Evolutionary conservation across 148 eudicot species (phyloP).

Genomic region (Linanthus parryae): DNA sequence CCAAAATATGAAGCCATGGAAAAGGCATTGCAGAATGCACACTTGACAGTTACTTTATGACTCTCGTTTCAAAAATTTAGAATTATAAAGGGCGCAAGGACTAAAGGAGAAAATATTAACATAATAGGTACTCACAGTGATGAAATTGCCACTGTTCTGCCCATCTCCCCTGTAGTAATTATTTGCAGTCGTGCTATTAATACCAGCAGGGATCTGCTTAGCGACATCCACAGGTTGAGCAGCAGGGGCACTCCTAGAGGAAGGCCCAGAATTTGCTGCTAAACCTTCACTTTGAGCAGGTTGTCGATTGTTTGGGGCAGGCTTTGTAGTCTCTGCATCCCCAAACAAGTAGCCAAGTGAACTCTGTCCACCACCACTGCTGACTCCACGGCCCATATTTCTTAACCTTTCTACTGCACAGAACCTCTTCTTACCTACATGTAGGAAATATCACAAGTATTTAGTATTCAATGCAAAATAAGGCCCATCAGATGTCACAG

Average conservation of each 20-base stretch:
- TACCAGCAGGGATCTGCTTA: conserved; percentile 75
- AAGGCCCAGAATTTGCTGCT: conserved; percentile 20
- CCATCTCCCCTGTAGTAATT: conserved; percentile 80
- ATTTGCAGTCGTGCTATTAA: conserved; percentile 45
- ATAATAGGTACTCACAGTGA: too few relatives aligned
- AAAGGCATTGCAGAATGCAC: too few relatives aligned
- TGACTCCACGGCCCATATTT: conserved; percentile 76
- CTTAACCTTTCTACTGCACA: not conserved
- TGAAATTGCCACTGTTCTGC: conserved; percentile 83
- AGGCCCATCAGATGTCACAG: too few relatives aligned
- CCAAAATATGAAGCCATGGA: too few relatives aligned
- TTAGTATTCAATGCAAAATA: too few relatives aligned
- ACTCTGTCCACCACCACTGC: conserved; percentile 89
- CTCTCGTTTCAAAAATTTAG: too few relatives aligned
- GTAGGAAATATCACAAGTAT: too few relatives aligned
- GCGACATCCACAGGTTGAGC: conserved; percentile 34
- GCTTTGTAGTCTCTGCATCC: conserved; percentile 53
- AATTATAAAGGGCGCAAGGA: too few relatives aligned
- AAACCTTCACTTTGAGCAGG: conserved; percentile 18
- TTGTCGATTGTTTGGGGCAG: conserved; percentile 27
- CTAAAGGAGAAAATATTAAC: too few relatives aligned
- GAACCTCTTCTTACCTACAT: too few relatives aligned
- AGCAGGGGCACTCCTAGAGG: conserved; percentile 25
- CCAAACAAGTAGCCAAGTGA: conserved; percentile 79
- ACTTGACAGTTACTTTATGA: too few relatives aligned